These are phyloP conservation scores for Cladorrhinum samala DNA, from an alignment of 495 filamentous ascomycete genomes.

Conservation along the genomic window DNA sequence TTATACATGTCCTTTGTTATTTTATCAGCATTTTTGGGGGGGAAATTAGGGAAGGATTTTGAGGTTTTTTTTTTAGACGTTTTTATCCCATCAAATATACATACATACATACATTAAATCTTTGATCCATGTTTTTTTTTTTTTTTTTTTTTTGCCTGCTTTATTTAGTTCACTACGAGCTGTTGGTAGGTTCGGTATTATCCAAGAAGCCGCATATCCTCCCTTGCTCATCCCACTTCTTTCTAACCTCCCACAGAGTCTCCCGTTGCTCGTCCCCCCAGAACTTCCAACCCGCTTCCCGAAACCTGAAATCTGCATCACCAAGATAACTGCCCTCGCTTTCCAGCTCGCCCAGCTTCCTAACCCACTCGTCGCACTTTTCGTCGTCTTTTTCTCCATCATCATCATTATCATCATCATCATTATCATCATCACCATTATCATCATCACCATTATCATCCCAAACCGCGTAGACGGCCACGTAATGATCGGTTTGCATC, in stretches of 20 bases:
- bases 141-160: too few relatives aligned
- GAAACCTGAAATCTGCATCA: conserved; percentile 44
- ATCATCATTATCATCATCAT: too few relatives aligned
- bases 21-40: too few relatives aligned
- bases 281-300: conserved; percentile 32
- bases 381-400: conserved; percentile 36
- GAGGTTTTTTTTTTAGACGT: too few relatives aligned
- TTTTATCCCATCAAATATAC: too few relatives aligned
- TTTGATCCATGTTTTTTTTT: too few relatives aligned
- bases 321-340: conserved; percentile 47
- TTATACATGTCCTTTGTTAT: too few relatives aligned
- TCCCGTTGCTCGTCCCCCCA: conserved; percentile 35
- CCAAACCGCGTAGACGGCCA: conserved; percentile 48
- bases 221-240: conserved; percentile 41
- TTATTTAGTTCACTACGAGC: too few relatives aligned
- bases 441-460: too few relatives aligned
- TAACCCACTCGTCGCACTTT: conserved; percentile 36
- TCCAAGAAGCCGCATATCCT: conserved; percentile 40
- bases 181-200: background rate
- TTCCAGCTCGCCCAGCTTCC: conserved; percentile 32
- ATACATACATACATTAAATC: too few relatives aligned
- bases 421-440: too few relatives aligned
- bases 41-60: too few relatives aligned
- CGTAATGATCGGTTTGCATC: conserved; percentile 50
- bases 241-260: conserved; percentile 33